A percentile compares a stretch with the other conserved stretches of the same genome.
Conservation (phyloP, 768 basidiomycete genomes). For the Boletus rubroflammeus region DNA sequence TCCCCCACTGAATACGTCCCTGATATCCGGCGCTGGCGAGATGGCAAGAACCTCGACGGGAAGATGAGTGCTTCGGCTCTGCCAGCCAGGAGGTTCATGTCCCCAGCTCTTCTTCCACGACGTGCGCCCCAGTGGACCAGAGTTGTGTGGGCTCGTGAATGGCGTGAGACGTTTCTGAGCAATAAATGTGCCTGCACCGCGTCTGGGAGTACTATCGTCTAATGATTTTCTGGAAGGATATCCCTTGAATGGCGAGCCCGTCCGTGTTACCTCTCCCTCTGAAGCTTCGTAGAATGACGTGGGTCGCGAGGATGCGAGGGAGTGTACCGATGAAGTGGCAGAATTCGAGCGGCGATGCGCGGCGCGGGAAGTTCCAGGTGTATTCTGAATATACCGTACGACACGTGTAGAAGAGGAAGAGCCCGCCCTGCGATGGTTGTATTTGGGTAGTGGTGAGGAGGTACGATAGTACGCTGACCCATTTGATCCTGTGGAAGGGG, state of each 20-base stretch:
- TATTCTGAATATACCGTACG: slow-evolving; percentile 56
- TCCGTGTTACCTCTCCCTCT: slow-evolving; percentile 62
- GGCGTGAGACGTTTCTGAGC: slow-evolving; percentile 80
- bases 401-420: slow-evolving; percentile 84
- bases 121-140: slow-evolving; percentile 53
- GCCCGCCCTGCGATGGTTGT: slow-evolving; percentile 73
- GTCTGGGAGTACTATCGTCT: slow-evolving; percentile 45
- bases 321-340: slow-evolving; percentile 72
- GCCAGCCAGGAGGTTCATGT: slow-evolving; percentile 82
- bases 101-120: slow-evolving; percentile 94
- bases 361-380: slow-evolving; percentile 35
- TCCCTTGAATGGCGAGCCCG: slow-evolving; percentile 58
- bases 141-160: slow-evolving; percentile 55
- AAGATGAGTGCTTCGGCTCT: slow-evolving; percentile 56
- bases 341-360: slow-evolving; percentile 73
- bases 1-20: slow-evolving; percentile 73
- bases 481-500: slow-evolving; percentile 73
- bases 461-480: slow-evolving; percentile 63
- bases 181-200: slow-evolving; percentile 58
- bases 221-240: slow-evolving; percentile 44
- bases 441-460: slow-evolving; percentile 70
- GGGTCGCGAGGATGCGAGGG: slow-evolving; percentile 70
- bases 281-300: slow-evolving; percentile 75
- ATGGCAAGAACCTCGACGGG: slow-evolving; percentile 79
- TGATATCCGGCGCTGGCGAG: slow-evolving; percentile 50